Conservation (phyloP, 2,329 filamentous ascomycete species). For the Cercospora beticola region DNA sequence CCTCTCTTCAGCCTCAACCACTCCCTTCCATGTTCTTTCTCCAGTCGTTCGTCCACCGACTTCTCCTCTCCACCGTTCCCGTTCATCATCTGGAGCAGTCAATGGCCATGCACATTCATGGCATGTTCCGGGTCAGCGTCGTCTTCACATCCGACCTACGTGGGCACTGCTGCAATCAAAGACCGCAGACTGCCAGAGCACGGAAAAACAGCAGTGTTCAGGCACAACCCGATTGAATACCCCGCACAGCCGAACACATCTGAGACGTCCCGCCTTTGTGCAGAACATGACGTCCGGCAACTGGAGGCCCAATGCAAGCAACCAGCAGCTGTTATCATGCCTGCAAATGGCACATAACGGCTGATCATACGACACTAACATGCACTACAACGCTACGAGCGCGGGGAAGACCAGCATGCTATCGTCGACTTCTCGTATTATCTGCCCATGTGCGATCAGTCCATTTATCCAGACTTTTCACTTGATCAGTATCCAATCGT, state of each 20-base stretch:
- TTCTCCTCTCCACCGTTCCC: not conserved
- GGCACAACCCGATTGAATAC: not conserved
- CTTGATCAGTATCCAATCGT: not conserved
- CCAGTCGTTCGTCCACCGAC: not conserved
- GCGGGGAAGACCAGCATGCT: constrained; percentile 3
- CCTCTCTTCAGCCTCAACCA: not conserved
- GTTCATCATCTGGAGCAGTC: not conserved
- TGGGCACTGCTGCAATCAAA: not conserved
- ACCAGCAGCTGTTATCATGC: not conserved
- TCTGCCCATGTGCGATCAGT: not conserved
- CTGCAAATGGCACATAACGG: not conserved
- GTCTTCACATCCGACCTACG: too few species aligned
- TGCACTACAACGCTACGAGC: constrained; percentile 3
- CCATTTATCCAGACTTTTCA: not conserved
- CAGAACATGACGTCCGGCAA: not conserved
- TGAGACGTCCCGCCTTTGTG: not conserved
- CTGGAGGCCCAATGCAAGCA: not conserved
- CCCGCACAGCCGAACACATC: not conserved
- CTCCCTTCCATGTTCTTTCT: not conserved
- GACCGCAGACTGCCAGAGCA: not conserved
- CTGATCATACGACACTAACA: not conserved
- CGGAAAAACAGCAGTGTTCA: not conserved
- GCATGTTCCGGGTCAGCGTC: too few species aligned
- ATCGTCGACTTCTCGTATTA: not conserved
- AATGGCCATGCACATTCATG: too few species aligned